These are phyloP conservation scores for Rhodofomes roseus DNA, from an alignment of 1,284 basidiomycete genomes.

Conservation along the genomic window DNA sequence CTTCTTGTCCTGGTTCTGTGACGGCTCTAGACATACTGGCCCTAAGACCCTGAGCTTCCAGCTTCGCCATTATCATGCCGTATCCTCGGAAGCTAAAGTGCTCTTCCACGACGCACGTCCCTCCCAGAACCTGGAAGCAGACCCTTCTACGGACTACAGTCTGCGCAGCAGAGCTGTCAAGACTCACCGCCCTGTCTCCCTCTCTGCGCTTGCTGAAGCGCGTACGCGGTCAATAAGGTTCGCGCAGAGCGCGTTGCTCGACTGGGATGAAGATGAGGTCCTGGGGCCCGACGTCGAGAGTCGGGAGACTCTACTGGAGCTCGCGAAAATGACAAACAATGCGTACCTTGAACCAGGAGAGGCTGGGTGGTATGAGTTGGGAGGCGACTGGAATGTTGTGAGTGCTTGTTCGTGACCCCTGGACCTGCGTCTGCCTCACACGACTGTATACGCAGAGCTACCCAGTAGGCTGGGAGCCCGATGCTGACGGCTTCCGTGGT, in stretches of 20 bases:
- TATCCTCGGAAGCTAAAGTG: slow-evolving; percentile 50
- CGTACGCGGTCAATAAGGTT: slow-evolving; percentile 46
- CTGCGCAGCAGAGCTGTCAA: slow-evolving; percentile 37
- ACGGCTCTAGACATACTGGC: slow-evolving; percentile 8
- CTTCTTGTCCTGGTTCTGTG: slow-evolving; percentile 11
- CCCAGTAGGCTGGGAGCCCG: slow-evolving; percentile 91
- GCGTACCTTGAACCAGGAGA: slow-evolving; percentile 73
- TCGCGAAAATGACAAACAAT: slow-evolving; percentile 95
- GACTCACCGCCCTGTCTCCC: slow-evolving; percentile 49
- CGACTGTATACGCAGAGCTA: slow-evolving; percentile 45
- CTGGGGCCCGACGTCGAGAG: slow-evolving; percentile 71
- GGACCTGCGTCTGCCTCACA: neutral
- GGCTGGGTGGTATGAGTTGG: slow-evolving; percentile 76
- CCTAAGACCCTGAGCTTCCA: slow-evolving; percentile 45
- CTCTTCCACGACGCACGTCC: slow-evolving; percentile 53
- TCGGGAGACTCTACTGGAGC: slow-evolving; percentile 71
- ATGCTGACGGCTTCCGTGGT: slow-evolving; percentile 85
- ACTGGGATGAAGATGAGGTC: slow-evolving; percentile 64
- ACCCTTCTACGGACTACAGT: slow-evolving; percentile 24
- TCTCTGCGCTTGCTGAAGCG: slow-evolving; percentile 45
- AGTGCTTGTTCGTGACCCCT: slow-evolving; percentile 21
- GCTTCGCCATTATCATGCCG: slow-evolving; percentile 64
- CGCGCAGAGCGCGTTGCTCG: slow-evolving; percentile 42
- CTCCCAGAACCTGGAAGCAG: slow-evolving; percentile 10
- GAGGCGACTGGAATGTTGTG: slow-evolving; percentile 61